Base-by-base conservation (phyloP, 805 yeast genomes). In the Kodamaea laetipori region DNA sequence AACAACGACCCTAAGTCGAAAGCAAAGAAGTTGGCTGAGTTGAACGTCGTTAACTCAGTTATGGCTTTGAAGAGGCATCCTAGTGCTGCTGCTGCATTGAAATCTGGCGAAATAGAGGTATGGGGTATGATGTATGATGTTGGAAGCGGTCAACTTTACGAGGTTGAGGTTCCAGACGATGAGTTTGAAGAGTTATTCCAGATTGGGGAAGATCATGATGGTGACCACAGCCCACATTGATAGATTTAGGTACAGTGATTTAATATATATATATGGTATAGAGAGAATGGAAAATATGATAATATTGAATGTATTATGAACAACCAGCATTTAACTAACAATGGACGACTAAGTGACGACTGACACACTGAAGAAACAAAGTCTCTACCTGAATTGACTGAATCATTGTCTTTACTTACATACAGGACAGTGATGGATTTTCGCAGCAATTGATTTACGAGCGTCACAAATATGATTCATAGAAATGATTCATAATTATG, bases 51-150 rank as follows among this genome's bases (percentile, higher is more conserved):
- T 42, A 76, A 76, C 47, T 94, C 92, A 50, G 85, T 86, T 13
- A 76, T 80, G 47, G 81, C 82, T 37, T 72, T 90, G 40, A 74
- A 71, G 49, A 71, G 77, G 52, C 84, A 83, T 58, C 83, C 84
- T 33, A 77, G 82, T 38, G 92, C 89, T 19, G 73, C 79, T 43
- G 73, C 76, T 43, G 95, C 94, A 17, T 63, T 81, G 43, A 71
- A 73, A 37, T 72, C 69, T 45, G 80, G 84, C 8, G 78, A 81
- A 10, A 73, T 90, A 27, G 84, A 86, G 59, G 82, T 90, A 33
- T 81, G 86, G 74, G 97, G 96, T 0, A 64, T 90, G 56, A 76
- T 90, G 39, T 90, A 89, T 67, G 89, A 90, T 58, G 95, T 89
- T 17, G 81, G 77, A 26, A 76, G 86, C 11, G 97, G 97, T 17